Base-by-base conservation (phyloP, 73 alveolate genomes). In the Halteria grandinella region DNA sequence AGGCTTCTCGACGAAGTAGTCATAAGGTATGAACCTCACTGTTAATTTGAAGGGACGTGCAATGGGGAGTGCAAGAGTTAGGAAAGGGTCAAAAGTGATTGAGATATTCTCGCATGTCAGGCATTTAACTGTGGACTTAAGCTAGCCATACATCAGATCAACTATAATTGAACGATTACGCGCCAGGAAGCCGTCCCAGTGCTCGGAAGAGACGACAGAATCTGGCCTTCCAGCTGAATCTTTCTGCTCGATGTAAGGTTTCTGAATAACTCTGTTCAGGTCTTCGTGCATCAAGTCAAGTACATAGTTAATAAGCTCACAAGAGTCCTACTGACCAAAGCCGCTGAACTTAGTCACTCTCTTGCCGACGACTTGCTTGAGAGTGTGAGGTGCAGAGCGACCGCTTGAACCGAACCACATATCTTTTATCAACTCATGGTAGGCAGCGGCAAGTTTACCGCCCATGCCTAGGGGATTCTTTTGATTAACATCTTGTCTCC, bases 261-360 rank as follows among this genome's bases (percentile, higher is more conserved):
- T 89, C 55, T 50, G 58, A 37, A 70, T 78, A 8, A 78, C 86
- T 85, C 93, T 75, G 77, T 93, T 93, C 31, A 95, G 85, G 75
- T 97, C 99, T 79, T 97, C 99, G 83, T 97, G 99, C 33, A 97
- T 57, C 70, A 96, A 90, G 90, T 97, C 99, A 23, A 97, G 86
- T 55, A 97, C 85, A 85, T 83, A 97, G 64, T 91, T 91, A 27
- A 97, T 63, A 32, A 97, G 94, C 76, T 96, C 99, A 23, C 74
- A 86, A 0, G 98, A 79, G 70, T 92, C 98, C 50, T 92, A 84
- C 66, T 92, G 88, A 23, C 87, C 88, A 58, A 64, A 85, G 17
- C 98, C 98, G 44, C 87, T 83, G 55, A 78, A 92, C 82, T 78
- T 77, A 49, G 92, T 55, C 0, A 79, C 87, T 29, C 93, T 76